Evolutionary conservation across 73 alveolate species (phyloP), one percentile per base, ranked within the genome.

Genomic region (Effrenium voratum): DNA sequence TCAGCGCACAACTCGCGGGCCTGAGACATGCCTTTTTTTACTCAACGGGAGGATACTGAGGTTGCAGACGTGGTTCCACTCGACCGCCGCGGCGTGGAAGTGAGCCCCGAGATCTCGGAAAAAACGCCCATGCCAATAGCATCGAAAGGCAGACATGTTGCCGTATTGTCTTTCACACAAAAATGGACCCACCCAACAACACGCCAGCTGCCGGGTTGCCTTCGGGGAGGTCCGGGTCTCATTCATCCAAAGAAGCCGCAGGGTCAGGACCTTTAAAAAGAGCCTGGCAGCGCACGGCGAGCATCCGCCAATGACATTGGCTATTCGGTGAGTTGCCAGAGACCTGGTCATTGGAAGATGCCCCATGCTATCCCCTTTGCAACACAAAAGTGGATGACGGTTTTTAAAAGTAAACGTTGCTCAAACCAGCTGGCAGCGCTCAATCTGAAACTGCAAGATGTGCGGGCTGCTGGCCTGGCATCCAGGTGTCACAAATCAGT

Each of bases 241-340:
- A 49, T 87, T 87, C 40, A 87, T 46, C 95, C 95, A 87, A 46
- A 87, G 95, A 83, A 87, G 84, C 24, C 95, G 83, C n/a, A 87
- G 85, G 3, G 95, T 87, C 36, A 87, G 95, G 72, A 87, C 95
- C 30, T 87, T 87, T 84, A 87, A 38, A 49, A 87, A 87, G 49
- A 87, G 95, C 95, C 95, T 87, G 72, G 77, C 79, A 38, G 24
- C 40, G 44, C 19, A 6, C 36, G 24, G 16, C 36, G 82, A 3
- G 32, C 6, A 15, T 26, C 28, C 82, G 36, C 16, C 16, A 45
- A 47, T 4, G 28, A 5, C 45, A 16, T 5, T 5, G 82, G 82
- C 22, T 10, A 10, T 13, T 52, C 26, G 63, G 63, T 28, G 40
- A 66, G 22, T 32, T 28, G 6, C 43, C 63, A 52, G 26, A 19